Evolutionary conservation across 176 grass and related monocot genomes (phyloP), one percentile per base, ranked within the genome.

Genomic region (Cenchrus americanus): DNA sequence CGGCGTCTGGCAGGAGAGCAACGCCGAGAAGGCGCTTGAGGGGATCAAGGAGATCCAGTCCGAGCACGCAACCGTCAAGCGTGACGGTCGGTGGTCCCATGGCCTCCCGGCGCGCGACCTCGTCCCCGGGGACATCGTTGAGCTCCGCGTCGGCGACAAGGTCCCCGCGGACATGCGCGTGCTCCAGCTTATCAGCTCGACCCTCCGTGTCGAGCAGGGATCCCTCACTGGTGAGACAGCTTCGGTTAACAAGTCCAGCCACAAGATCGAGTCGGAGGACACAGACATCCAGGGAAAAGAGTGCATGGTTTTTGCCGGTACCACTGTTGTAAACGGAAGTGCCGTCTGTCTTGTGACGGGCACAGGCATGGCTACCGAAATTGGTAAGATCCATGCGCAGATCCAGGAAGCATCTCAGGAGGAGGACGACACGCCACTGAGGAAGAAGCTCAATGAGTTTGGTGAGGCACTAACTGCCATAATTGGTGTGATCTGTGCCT

Each of bases 1-100:
- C 71, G 97, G 97, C 50, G 97, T 99, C 48, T 99, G 97, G 97
- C 97, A 99, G 90, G 97, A 94, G 88, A 99, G 66, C 85, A 96
- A 92, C 86, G 97, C 97, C 43, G 97, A 96, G 88, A 99, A 99
- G 89, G 93, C 97, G 83, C 91, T 99, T 79, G 97, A 99, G 81
- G 97, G 93, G 54, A 85, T 99, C 71, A 96, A 96, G 87, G 91
- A 96, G 86, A 96, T 99, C 83, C 97, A 99, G 88, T 99, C 87
- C 22, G 97, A 99, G 81, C 89, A 94, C 92, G 97, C 97, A 13
- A 99, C 89, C 59, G 93, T 96, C 80, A 91, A 89, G 71, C 92
- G 97, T 0, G 93, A 94, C 71, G 97, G 91, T 0, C 78, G 88
- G 13, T 90, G 89, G 89, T 82, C 79, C 44, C 97, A 92, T 30